Evolutionary conservation across 2,329 filamentous ascomycete species (phyloP).

Genomic region (Cyanodermella asteris): DNA sequence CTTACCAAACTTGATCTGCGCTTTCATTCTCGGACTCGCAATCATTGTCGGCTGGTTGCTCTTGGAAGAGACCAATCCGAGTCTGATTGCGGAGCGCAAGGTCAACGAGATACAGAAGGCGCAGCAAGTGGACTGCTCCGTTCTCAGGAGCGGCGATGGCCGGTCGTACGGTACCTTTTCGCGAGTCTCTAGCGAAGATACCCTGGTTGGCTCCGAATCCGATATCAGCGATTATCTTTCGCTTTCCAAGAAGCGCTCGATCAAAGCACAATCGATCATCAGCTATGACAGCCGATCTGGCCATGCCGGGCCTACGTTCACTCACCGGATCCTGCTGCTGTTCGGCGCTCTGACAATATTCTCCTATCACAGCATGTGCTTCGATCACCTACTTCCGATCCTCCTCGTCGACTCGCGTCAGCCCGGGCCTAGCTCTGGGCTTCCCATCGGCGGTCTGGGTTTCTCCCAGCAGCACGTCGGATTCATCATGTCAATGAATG

Average conservation of each 20-base stretch:
- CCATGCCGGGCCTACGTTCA: slow-evolving; percentile 35
- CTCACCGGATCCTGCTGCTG: slow-evolving; percentile 47
- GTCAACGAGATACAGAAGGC: slow-evolving; percentile 18
- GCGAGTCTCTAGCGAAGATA: slow-evolving; percentile 45
- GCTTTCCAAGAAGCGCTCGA: no score
- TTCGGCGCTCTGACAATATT: slow-evolving; percentile 72
- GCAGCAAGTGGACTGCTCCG: no score
- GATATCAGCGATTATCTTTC: slow-evolving; percentile 31
- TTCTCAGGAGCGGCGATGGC: no score
- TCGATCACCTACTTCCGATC: slow-evolving; percentile 77
- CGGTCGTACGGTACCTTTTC: no score
- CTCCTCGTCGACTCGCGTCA: slow-evolving; percentile 58
- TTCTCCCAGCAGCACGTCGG: slow-evolving; percentile 45
- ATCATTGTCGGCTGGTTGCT: slow-evolving; percentile 62
- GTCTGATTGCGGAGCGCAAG: slow-evolving; percentile 38
- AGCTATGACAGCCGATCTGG: slow-evolving; percentile 18
- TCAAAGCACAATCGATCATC: no score
- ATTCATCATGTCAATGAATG: slow-evolving; percentile 46
- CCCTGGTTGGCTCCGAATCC: no score
- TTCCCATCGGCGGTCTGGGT: slow-evolving; percentile 49
- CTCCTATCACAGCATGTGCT: slow-evolving; percentile 89
- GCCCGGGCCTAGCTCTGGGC: no score
- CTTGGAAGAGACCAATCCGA: slow-evolving; percentile 74
- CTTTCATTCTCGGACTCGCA: slow-evolving; percentile 51
- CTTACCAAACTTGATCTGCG: slow-evolving; percentile 73